Percentiles rank a stretch among this genome's conserved stretches.
Conservation (phyloP, 1,284 basidiomycete species). For the Austroboletus novae-zelandiae region DNA sequence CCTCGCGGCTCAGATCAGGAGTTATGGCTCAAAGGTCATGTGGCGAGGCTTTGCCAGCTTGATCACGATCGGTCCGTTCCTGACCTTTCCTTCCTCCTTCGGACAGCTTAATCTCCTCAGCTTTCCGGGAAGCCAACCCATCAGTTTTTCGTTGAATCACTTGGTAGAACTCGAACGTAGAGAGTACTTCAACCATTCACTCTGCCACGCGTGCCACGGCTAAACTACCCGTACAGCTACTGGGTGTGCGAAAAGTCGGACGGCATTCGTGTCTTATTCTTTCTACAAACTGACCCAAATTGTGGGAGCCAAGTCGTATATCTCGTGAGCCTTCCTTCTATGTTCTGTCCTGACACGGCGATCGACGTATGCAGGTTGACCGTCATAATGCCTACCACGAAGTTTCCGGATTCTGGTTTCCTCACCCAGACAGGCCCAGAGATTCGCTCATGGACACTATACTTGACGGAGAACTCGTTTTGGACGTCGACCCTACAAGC, state of each 20-base stretch:
- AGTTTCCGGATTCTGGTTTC: constrained; percentile 80
- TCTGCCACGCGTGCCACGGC: neutral
- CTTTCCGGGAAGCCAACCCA: constrained; percentile 92
- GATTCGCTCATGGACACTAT: constrained; percentile 76
- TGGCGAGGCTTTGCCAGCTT: constrained; percentile 65
- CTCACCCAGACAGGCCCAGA: constrained; percentile 73
- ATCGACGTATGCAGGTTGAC: constrained; percentile 69
- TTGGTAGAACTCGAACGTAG: constrained; percentile 75
- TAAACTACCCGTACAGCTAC: constrained; percentile 56
- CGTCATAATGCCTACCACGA: constrained; percentile 87
- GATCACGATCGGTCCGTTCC: constrained; percentile 52
- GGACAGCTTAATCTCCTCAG: constrained; percentile 37
- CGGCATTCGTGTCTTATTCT: constrained; percentile 87
- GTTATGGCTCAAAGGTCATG: constrained; percentile 58
- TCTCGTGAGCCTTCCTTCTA: constrained; percentile 53
- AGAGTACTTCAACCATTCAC: constrained; percentile 58
- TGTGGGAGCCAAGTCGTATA: constrained; percentile 73
- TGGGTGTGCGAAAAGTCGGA: constrained; percentile 99
- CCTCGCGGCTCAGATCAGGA: constrained; percentile 57
- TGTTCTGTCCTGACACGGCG: neutral
- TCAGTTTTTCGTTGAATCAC: constrained; percentile 77
- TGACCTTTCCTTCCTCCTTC: neutral
- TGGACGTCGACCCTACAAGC: constrained; percentile 80
- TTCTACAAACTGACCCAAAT: constrained; percentile 73
- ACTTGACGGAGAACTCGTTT: constrained; percentile 92